phyloP scores from a whole-genome alignment of 139 green algal genomes.

The Cymbomonas tetramitiformis region DNA sequence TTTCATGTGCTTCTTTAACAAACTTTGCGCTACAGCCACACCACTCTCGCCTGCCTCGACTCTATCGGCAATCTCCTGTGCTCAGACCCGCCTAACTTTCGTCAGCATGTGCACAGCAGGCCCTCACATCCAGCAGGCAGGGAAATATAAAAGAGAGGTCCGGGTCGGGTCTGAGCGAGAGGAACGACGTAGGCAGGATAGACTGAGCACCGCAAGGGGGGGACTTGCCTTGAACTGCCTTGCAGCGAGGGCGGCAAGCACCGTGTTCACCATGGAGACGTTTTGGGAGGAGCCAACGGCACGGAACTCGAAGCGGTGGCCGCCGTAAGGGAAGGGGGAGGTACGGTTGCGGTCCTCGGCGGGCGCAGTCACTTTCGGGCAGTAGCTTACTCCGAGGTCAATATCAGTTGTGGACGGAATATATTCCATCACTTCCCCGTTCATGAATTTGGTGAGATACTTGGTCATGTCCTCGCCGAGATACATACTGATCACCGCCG shows the following conservation, averaged over 20 bases:
- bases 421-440: slow-evolving; percentile 7
- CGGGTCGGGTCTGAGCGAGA: too few species aligned
- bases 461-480: slow-evolving; percentile 15
- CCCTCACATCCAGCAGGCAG: too few species aligned
- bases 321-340: slow-evolving; percentile 24
- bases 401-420: slow-evolving; percentile 3
- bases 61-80: slow-evolving; percentile 14
- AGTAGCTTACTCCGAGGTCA: slow-evolving; percentile 6
- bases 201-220: too few species aligned
- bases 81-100: too few species aligned
- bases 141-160: too few species aligned
- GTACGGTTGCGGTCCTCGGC: slow-evolving; percentile 26
- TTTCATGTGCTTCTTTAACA: slow-evolving; percentile 16
- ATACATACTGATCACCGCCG: slow-evolving; percentile 24
- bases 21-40: slow-evolving; percentile 3
- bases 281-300: slow-evolving; percentile 24
- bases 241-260: slow-evolving; percentile 15
- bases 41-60: slow-evolving; percentile 17
- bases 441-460: slow-evolving; percentile 4
- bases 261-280: slow-evolving; percentile 25
- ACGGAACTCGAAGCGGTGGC: slow-evolving; percentile 23
- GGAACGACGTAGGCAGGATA: too few species aligned
- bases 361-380: slow-evolving; percentile 2
- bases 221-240: slow-evolving; percentile 12
- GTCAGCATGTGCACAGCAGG: too few species aligned